A percentile compares a stretch with the other conserved stretches of the same genome.
Evolutionary conservation across 1,139 yeast species (phyloP).

Genomic region (Yamadazyma blattariae): DNA sequence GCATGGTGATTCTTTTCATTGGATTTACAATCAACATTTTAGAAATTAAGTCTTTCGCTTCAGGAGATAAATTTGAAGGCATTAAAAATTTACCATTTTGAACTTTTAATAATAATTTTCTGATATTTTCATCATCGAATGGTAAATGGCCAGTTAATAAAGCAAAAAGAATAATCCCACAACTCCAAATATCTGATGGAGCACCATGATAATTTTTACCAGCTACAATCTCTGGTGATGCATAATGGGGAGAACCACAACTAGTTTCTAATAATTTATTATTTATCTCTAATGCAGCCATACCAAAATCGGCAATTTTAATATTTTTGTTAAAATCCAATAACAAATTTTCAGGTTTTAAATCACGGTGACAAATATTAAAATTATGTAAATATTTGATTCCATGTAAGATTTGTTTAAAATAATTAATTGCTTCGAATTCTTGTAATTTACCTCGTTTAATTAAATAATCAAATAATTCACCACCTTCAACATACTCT

Average conservation of each 20-base stretch:
- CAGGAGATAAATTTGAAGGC: constrained; percentile 75
- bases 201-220: constrained; percentile 95
- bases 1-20: constrained; percentile 68
- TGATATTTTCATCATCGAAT: constrained; percentile 92
- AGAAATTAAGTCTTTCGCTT: constrained; percentile 83
- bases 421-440: constrained; percentile 83
- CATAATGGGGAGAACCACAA: constrained; percentile 98
- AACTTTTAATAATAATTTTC: constrained; percentile 81
- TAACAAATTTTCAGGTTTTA: constrained; percentile 90
- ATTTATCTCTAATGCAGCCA: constrained; percentile 96
- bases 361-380: constrained; percentile 92
- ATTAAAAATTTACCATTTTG: constrained; percentile 84
- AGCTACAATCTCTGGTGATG: constrained; percentile 95
- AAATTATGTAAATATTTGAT: constrained; percentile 91
- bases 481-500: constrained; percentile 98
- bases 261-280: constrained; percentile 87
- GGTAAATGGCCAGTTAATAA: constrained; percentile 92
- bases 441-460: constrained; percentile 88
- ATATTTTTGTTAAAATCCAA: constrained; percentile 85
- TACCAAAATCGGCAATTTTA: constrained; percentile 97
- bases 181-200: constrained; percentile 97
- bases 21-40: constrained; percentile 85
- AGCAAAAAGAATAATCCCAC: constrained; percentile 94
- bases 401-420: constrained; percentile 89
- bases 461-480: constrained; percentile 85